Evolutionary conservation across 306 rosid genomes (phyloP), one percentile per base, ranked within the genome.

Genomic region (Casuarina cunninghamiana): DNA sequence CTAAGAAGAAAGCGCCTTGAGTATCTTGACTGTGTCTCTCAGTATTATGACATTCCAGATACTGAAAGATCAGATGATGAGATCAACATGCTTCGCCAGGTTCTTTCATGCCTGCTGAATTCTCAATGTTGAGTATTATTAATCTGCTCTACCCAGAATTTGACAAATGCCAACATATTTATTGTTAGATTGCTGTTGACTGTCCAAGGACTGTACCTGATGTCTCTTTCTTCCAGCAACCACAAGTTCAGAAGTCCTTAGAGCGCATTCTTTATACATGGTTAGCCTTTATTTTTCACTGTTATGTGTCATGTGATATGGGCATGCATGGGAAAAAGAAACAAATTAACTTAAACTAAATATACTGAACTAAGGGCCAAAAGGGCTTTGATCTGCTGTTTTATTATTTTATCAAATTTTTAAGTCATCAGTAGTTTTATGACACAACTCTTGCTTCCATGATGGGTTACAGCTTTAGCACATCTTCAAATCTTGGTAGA

Each of bases 31-130:
- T 85, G 86, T 79, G 93, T 89, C 84, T 87, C 98, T 72, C 97
- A 92, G 87, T 94, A 80, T 83, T 92, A 90, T 85, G 96, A 91
- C 80, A 85, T 94, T 85, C 93, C 90, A 19, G 98, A 94, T 82
- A 78, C 91, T 51, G 97, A 91, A 53, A 96, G 97, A 72, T 90
- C 98, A 71, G 98, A 94, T 50, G 98, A 94, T 75, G 98, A 94
- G 86, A 88, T 94, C 83, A 94, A 86, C 86, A 94, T 94, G 98
- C 98, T 89, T 75, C 98, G 98, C 63, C 98, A 94, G 98, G 98
- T 91, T 82, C 72, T 79, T 39, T 69, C 75, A 15, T 57, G 42
- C 32, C 72, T 39, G 54, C 55, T 53, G 76, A 69, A 66, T 80
- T 61, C 43, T 72, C 50, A 62, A 48, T 13, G 68, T 63, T 70